These are phyloP conservation scores for Ilyonectria robusta DNA, from an alignment of 2,329 filamentous ascomycete genomes.

Conservation along the genomic window DNA sequence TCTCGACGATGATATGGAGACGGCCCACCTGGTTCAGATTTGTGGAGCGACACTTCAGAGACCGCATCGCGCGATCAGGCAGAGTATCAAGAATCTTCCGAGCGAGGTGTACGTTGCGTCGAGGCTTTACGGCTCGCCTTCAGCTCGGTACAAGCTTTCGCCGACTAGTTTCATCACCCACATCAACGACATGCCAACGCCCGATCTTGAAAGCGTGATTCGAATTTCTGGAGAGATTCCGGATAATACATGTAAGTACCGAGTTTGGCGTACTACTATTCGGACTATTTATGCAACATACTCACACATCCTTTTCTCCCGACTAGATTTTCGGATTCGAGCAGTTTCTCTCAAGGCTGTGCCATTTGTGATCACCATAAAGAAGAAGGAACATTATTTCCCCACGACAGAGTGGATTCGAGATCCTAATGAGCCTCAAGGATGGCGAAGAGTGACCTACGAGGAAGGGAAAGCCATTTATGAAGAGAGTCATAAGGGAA, in stretches of 20 bases:
- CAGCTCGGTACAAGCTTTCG: constrained; percentile 91
- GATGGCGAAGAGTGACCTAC: neutral
- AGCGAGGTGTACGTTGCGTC: constrained; percentile 97
- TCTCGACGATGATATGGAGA: constrained; percentile 91
- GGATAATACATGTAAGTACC: constrained; percentile 86
- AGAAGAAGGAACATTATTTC: constrained; percentile 99
- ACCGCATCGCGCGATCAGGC: constrained; percentile 94
- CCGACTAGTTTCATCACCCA: constrained; percentile 98
- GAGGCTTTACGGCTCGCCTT: constrained; percentile 83
- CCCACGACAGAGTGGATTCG: constrained; percentile 76
- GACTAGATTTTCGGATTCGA: constrained; percentile 88
- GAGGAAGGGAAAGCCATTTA: neutral
- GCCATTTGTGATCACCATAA: constrained; percentile 99
- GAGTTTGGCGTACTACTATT: neutral
- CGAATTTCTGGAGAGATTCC: constrained; percentile 87
- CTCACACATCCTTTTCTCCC: constrained; percentile 30
- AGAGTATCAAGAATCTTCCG: constrained; percentile 97
- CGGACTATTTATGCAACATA: neutral
- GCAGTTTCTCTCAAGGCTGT: constrained; percentile 99
- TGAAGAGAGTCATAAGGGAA: neutral
- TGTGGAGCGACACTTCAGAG: constrained; percentile 94
- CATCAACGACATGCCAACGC: constrained; percentile 90
- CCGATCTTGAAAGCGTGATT: constrained; percentile 85
- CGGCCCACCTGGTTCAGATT: constrained; percentile 91
- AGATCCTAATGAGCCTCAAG: neutral